Evolutionary conservation across 75 land plant species (phyloP), one percentile per base, ranked within the genome.

Genomic region (Ceratopteris richardii): DNA sequence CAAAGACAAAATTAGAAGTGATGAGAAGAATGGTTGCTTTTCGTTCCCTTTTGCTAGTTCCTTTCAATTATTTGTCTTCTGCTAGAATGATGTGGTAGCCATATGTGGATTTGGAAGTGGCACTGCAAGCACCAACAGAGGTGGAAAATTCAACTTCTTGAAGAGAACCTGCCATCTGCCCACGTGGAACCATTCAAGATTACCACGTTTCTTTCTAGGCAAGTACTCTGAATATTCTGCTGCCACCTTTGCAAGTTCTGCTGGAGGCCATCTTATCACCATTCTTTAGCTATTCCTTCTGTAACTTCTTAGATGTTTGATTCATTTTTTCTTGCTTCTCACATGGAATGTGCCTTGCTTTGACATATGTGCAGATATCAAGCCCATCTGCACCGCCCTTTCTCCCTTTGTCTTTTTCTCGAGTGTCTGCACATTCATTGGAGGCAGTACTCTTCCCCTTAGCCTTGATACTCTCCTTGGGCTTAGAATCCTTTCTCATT

Each of bases 301-400:
- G 80, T 21, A 88, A 74, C 68, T 82, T 88, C 81, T 84, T 85
- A 65, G 85, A 88, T 56, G 89, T 89, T 51, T 88, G 86, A 57
- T 85, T 85, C 47, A 88, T 81, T 51, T 85, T 84, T 40, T 85
- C 93, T 57, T 88, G 89, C 52, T 88, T 88, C 62, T 88, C 93
- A 58, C 85, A 85, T 62, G 72, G 56, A 51, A 88, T 66, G 52
- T 88, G 93, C 66, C 89, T 76, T 27, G 93, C 89, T 88, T 88
- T 92, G 36, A 92, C 97, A 69, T 88, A 88, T 19, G 97, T 92
- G 71, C 97, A 92, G 46, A 95, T 92, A 25, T 95, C 95, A 18
- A 92, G 95, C 11, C 76, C 88, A 68, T 88, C 93, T 0, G 66
- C 51, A 10, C 61, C 59, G 19, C 69, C 87, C 65, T 57, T 57